Conservation (phyloP, 2,329 filamentous ascomycete species). For the Cyphellophora europaea region DNA sequence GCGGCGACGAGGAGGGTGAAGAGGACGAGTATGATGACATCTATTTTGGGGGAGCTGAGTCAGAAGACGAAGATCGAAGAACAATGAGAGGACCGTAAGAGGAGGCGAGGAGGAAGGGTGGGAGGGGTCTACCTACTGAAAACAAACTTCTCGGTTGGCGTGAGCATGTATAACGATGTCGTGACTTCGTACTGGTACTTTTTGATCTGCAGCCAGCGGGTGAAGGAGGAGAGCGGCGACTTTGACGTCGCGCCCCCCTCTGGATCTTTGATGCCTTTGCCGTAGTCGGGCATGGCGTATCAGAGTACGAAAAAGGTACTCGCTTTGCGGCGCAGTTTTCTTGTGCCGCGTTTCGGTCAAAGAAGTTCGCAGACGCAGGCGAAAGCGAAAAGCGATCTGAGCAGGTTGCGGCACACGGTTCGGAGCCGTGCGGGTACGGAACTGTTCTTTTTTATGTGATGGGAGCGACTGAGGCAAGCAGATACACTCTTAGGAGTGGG, state of each 20-base stretch:
- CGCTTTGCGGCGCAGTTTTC: no score
- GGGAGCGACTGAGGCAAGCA: no score
- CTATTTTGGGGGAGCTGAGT: constrained; percentile 39
- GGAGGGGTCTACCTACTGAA: constrained; percentile 63
- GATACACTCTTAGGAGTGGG: no score
- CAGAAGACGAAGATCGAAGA: not conserved
- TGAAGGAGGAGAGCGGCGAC: constrained; percentile 41
- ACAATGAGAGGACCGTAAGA: constrained; percentile 4
- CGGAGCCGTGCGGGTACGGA: no score
- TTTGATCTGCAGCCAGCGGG: constrained; percentile 86
- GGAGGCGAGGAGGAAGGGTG: constrained; percentile 10
- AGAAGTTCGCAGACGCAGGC: no score
- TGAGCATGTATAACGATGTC: constrained; percentile 94
- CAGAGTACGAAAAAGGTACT: no score
- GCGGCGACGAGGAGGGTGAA: constrained; percentile 79
- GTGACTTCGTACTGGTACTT: constrained; percentile 98
- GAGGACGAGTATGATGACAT: constrained; percentile 85
- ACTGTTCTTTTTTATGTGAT: no score
- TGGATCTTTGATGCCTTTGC: constrained; percentile 1
- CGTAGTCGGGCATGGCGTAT: constrained; percentile 12
- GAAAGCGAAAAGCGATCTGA: no score
- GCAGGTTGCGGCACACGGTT: no score
- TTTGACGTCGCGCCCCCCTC: constrained; percentile 3
- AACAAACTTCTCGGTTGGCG: constrained; percentile 88
- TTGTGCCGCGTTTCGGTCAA: no score